Percentiles rank a stretch among this genome's conserved stretches.
Evolutionary conservation across 2,329 filamentous ascomycete genomes (phyloP).

Genomic region (Fusarium chuoi): DNA sequence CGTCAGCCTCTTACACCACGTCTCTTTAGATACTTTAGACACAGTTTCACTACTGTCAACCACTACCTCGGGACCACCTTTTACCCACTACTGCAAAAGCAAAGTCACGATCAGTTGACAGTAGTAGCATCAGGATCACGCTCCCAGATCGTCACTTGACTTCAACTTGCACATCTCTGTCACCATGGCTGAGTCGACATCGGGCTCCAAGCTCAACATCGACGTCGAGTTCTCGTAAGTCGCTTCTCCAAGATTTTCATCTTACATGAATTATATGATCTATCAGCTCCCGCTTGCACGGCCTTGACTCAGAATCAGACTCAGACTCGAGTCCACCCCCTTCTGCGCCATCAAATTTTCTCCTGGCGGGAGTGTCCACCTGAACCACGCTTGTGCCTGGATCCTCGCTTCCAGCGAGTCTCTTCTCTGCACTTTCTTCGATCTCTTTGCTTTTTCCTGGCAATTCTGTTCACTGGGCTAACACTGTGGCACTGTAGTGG

Average conservation of each 20-base stretch:
- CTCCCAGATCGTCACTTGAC: conserved; percentile 2
- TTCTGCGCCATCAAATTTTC: conserved; percentile 9
- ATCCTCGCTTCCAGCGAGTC: conserved; percentile 6
- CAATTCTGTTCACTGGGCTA: conserved; percentile 26
- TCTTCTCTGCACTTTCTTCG: conserved; percentile 10
- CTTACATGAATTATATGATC: conserved; percentile 39
- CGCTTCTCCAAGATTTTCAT: conserved; percentile 22
- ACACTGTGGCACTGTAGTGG: conserved; percentile 65
- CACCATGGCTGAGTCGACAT: conserved; percentile 30
- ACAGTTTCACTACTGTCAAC: conserved; percentile 1
- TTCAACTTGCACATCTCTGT: conserved; percentile 6
- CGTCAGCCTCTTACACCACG: conserved; percentile 3
- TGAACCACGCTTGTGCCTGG: conserved; percentile 34
- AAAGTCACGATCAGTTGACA: conserved; percentile 15
- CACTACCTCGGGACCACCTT: conserved; percentile 7
- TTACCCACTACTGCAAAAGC: conserved; percentile 27
- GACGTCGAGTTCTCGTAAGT: conserved; percentile 76
- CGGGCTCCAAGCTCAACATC: conserved; percentile 60
- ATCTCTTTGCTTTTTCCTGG: conserved; percentile 13
- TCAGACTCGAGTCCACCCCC: conserved; percentile 16
- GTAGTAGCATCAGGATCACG: not conserved
- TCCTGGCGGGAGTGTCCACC: conserved; percentile 17
- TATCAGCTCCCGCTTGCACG: conserved; percentile 34
- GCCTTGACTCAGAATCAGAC: conserved; percentile 1
- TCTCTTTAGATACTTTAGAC: not conserved